These are phyloP conservation scores for Hysterium pulicare DNA, from an alignment of 2,329 filamentous ascomycete genomes.

Conservation along the genomic window DNA sequence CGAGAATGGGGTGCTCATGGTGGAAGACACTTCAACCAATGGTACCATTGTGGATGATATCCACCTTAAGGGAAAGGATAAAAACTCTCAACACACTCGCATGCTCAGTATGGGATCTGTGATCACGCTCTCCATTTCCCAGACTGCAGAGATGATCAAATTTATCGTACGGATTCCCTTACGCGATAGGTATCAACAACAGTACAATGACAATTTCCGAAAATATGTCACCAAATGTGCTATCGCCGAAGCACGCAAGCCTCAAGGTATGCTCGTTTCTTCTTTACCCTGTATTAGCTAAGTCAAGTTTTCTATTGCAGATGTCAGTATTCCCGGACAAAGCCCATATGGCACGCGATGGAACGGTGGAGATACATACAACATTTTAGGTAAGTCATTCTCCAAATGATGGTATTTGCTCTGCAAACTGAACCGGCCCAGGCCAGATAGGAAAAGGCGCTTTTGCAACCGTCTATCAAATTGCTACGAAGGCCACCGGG, in stretches of 20 bases:
- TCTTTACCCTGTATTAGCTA: background rate
- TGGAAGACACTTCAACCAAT: conserved; percentile 94
- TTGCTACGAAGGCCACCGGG: conserved; percentile 82
- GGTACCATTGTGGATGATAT: conserved; percentile 80
- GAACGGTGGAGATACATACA: conserved; percentile 82
- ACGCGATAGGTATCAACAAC: conserved; percentile 61
- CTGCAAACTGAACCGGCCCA: conserved; percentile 4
- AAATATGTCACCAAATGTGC: conserved; percentile 55
- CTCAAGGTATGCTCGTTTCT: conserved; percentile 12
- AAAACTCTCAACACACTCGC: conserved; percentile 44
- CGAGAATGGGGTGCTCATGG: conserved; percentile 79
- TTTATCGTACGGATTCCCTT: conserved; percentile 85
- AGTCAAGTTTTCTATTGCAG: background rate
- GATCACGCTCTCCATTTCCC: conserved; percentile 62
- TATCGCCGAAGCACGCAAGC: conserved; percentile 19
- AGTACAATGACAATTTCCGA: conserved; percentile 67
- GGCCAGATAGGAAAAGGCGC: conserved; percentile 85
- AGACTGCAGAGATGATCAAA: conserved; percentile 60
- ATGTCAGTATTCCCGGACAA: too few relatives aligned
- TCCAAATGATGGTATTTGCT: background rate
- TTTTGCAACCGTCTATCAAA: conserved; percentile 89
- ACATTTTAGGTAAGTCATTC: conserved; percentile 48
- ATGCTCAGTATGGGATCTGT: conserved; percentile 71
- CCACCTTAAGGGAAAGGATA: conserved; percentile 55
- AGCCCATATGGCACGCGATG: conserved; percentile 57